These are phyloP conservation scores for Ustilago bromivora DNA, from an alignment of 1,284 basidiomycete species.

Conservation along the genomic window DNA sequence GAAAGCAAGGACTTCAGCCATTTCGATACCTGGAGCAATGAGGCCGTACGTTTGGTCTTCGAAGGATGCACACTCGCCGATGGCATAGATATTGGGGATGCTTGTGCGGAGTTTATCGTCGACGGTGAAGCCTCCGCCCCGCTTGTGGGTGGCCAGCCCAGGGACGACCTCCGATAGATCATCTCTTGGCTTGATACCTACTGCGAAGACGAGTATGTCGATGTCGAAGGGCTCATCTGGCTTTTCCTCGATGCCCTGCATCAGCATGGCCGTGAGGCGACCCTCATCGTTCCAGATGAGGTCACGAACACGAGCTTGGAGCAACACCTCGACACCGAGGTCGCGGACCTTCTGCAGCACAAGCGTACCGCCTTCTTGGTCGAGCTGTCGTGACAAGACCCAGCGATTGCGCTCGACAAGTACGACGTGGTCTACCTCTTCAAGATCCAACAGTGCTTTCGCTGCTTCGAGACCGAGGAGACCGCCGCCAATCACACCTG, in stretches of 20 bases:
- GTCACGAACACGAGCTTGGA: constrained; percentile 73
- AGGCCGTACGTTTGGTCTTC: constrained; percentile 78
- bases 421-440: constrained; percentile 72
- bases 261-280: constrained; percentile 58
- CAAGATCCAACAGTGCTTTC: constrained; percentile 78
- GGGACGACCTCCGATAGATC: constrained; percentile 73
- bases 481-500: constrained; percentile 79
- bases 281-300: constrained; percentile 47
- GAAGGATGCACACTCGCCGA: constrained; percentile 82
- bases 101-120: constrained; percentile 76
- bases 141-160: constrained; percentile 72
- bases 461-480: constrained; percentile 81
- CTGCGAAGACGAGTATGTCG: constrained; percentile 68
- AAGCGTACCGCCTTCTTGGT: constrained; percentile 78
- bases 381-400: constrained; percentile 79
- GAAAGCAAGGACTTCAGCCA: constrained; percentile 81
- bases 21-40: constrained; percentile 80
- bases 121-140: constrained; percentile 76
- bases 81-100: constrained; percentile 77
- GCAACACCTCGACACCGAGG: constrained; percentile 77
- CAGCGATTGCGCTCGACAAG: constrained; percentile 77
- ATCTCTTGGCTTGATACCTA: constrained; percentile 77
- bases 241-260: constrained; percentile 65
- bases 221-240: constrained; percentile 64
- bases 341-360: constrained; percentile 77